phyloP scores from a whole-genome alignment of 495 filamentous ascomycete genomes.

The Aspergillus campestris region DNA sequence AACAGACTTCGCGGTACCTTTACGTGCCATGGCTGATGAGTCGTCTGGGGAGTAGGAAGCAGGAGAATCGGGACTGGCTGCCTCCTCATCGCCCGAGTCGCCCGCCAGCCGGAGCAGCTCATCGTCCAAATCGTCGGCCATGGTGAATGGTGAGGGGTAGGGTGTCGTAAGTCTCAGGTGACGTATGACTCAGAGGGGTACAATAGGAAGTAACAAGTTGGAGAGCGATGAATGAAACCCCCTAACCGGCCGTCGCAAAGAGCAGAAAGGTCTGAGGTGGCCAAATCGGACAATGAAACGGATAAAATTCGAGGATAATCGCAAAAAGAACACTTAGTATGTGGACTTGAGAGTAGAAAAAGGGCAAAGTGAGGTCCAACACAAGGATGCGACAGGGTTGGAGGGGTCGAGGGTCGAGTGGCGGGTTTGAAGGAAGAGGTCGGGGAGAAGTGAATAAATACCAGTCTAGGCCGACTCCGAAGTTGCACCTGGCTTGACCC shows the following conservation, averaged over 20 bases:
- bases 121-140: slow-evolving; percentile 70
- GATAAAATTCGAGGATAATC: slow-evolving; percentile 2
- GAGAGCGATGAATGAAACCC: slow-evolving; percentile 1
- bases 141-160: slow-evolving; percentile 16
- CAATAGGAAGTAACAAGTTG: not conserved
- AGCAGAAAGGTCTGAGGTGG: slow-evolving; percentile 9
- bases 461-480: not conserved
- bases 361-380: not conserved
- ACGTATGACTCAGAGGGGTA: not conserved
- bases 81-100: slow-evolving; percentile 47
- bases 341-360: not conserved
- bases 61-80: slow-evolving; percentile 31
- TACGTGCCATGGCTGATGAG: slow-evolving; percentile 35
- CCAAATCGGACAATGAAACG: not conserved
- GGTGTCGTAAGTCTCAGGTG: slow-evolving; percentile 10
- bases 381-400: not conserved
- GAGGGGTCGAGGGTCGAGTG: not conserved
- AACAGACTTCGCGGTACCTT: slow-evolving; percentile 37
- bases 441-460: slow-evolving; percentile 12
- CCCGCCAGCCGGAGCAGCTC: slow-evolving; percentile 85
- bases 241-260: slow-evolving; percentile 5
- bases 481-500: slow-evolving; percentile 1
- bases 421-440: slow-evolving; percentile 9
- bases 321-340: not conserved
- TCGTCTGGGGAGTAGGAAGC: slow-evolving; percentile 28